Percentiles rank a stretch among this genome's conserved stretches.
Conservation (phyloP, 306 rosid genomes). For the Quercus parvula region DNA sequence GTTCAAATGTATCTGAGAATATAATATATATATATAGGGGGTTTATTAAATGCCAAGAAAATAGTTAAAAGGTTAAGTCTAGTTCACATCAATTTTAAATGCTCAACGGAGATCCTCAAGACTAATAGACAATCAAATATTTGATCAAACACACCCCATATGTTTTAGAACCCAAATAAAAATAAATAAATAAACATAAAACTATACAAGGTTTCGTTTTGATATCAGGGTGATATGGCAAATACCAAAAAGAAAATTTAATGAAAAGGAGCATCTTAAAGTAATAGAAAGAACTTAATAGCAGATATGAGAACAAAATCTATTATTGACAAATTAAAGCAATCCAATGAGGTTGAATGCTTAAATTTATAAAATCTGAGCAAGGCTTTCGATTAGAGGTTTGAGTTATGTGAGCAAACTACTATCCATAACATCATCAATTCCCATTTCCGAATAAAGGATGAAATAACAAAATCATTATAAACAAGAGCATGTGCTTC, state of each 20-base stretch:
- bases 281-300: background rate
- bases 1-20: constrained; percentile 1
- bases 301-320: background rate
- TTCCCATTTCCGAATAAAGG: background rate
- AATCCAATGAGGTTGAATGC: background rate
- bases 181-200: background rate
- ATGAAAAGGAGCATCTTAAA: background rate
- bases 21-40: background rate
- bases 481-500: background rate
- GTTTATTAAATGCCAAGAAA: constrained; percentile 3
- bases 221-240: background rate
- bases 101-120: background rate
- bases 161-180: background rate
- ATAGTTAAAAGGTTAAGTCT: background rate
- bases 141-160: background rate
- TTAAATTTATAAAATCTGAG: background rate
- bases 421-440: background rate
- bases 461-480: background rate
- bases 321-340: background rate
- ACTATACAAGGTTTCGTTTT: background rate
- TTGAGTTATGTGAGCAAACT: background rate
- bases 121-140: background rate
- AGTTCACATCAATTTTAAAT: background rate
- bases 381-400: background rate
- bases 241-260: background rate